Conservation (phyloP, 129 eudicot genomes). For the Tanacetum coccineum region DNA sequence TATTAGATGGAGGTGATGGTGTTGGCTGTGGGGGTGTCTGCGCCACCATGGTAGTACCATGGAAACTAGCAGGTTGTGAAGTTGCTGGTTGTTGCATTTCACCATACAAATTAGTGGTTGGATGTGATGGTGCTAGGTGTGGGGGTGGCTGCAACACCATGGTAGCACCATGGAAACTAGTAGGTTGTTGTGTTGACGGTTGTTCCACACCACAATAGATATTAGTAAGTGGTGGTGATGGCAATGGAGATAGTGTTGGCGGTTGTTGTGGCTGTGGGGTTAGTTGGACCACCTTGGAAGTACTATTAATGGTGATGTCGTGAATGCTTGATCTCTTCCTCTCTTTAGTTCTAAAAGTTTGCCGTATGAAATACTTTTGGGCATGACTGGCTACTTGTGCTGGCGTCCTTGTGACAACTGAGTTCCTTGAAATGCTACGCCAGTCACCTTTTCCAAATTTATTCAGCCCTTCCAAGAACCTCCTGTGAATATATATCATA, state of each 20-base stretch:
- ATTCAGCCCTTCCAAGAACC: slow-evolving; percentile 27
- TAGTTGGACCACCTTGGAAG: neutral
- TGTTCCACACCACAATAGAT: neutral
- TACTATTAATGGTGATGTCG: slow-evolving; percentile 9
- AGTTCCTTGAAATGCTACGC: slow-evolving; percentile 39
- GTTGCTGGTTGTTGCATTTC: no score
- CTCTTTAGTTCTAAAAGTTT: slow-evolving; percentile 1
- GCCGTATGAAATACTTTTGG: slow-evolving; percentile 35
- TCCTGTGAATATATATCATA: slow-evolving; percentile 8
- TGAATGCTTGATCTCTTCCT: slow-evolving; percentile 20
- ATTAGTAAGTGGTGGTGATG: neutral
- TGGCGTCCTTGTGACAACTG: slow-evolving; percentile 30
- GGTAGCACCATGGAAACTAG: no score
- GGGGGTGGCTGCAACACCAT: no score
- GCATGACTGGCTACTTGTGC: slow-evolving; percentile 39
- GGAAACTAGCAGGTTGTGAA: no score
- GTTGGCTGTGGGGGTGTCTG: no score
- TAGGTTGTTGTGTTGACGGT: neutral
- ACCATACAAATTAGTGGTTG: no score
- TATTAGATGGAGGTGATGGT: no score
- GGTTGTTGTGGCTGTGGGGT: neutral
- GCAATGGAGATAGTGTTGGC: neutral
- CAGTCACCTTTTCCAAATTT: slow-evolving; percentile 34
- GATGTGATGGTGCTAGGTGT: no score
- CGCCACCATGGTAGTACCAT: no score